A percentile compares a stretch with the other conserved stretches of the same genome.
phyloP scores from a whole-genome alignment of 2,329 filamentous ascomycete genomes.

The Colletotrichum phormii region DNA sequence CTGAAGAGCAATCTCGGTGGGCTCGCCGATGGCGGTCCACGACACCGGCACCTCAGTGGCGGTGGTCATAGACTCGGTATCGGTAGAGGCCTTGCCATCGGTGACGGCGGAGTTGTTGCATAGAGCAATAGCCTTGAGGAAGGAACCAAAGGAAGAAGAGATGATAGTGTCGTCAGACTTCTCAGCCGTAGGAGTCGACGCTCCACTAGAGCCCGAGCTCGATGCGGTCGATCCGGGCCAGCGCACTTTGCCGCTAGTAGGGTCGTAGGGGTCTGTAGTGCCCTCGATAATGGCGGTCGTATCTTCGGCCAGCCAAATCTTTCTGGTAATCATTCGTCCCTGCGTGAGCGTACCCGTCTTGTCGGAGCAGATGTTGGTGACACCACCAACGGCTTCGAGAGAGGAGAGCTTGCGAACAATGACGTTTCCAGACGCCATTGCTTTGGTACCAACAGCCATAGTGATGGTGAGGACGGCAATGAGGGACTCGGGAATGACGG shows the following conservation, averaged over 20 bases:
- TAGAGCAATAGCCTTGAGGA: conserved; percentile 67
- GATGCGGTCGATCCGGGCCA: conserved; percentile 52
- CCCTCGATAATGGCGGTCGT: conserved; percentile 65
- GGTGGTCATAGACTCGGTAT: conserved; percentile 60
- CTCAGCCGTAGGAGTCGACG: conserved; percentile 39
- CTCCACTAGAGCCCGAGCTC: conserved; percentile 46
- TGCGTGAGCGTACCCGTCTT: conserved; percentile 77
- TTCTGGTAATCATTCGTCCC: conserved; percentile 74
- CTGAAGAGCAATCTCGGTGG: conserved; percentile 80
- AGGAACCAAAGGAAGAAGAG: conserved; percentile 53
- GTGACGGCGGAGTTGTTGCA: conserved; percentile 70
- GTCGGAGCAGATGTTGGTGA: conserved; percentile 79
- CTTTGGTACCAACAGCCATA: conserved; percentile 74
- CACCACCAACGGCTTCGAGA: conserved; percentile 74
- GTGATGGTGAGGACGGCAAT: conserved; percentile 79
- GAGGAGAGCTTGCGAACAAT: conserved; percentile 74
- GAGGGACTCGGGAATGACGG: conserved; percentile 74
- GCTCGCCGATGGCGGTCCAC: conserved; percentile 74
- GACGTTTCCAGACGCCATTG: conserved; percentile 73
- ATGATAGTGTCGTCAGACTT: conserved; percentile 43
- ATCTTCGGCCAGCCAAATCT: conserved; percentile 69
- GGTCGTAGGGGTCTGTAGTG: conserved; percentile 70
- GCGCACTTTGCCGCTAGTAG: conserved; percentile 64
- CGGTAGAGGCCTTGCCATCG: conserved; percentile 54
- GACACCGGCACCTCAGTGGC: conserved; percentile 49